Conservation (phyloP, 2,329 filamentous ascomycete genomes). For the Elsinoe arachidis region DNA sequence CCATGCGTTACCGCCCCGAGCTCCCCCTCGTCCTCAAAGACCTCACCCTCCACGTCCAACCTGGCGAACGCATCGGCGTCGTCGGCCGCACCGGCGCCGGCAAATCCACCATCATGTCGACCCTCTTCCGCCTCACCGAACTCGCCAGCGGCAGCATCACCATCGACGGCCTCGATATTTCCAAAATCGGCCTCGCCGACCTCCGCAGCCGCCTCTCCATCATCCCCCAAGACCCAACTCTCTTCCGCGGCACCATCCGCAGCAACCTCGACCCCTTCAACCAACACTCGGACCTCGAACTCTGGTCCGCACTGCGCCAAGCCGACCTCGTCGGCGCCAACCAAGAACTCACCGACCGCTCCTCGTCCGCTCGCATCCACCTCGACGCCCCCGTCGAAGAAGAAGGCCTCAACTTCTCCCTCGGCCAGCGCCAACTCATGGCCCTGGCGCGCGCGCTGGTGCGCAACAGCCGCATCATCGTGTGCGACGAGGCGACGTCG, state of each 20-base stretch:
- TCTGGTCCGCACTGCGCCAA: slow-evolving; percentile 70
- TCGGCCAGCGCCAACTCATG: slow-evolving; percentile 92
- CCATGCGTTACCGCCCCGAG: slow-evolving; percentile 45
- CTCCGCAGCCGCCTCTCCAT: slow-evolving; percentile 64
- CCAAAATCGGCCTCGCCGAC: slow-evolving; percentile 64
- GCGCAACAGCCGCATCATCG: slow-evolving; percentile 78
- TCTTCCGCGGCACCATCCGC: slow-evolving; percentile 73
- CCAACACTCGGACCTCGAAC: slow-evolving; percentile 66
- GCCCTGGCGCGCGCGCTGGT: slow-evolving; percentile 86
- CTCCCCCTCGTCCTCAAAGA: slow-evolving; percentile 42
- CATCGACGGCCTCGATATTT: slow-evolving; percentile 50
- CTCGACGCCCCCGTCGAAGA: slow-evolving; percentile 84
- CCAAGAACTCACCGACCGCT: slow-evolving; percentile 33
- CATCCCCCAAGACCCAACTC: slow-evolving; percentile 75
- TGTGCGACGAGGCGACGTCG: slow-evolving; percentile 93
- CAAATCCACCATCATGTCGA: slow-evolving; percentile 76
- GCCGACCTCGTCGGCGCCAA: slow-evolving; percentile 59
- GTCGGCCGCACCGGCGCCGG: slow-evolving; percentile 76
- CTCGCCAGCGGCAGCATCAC: slow-evolving; percentile 39
- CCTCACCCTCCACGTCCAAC: slow-evolving; percentile 56
- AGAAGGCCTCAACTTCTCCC: slow-evolving; percentile 90
- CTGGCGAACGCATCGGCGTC: slow-evolving; percentile 72
- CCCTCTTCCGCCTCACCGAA: slow-evolving; percentile 62
- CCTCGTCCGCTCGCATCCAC: slow-evolving; percentile 53
- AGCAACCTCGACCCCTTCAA: slow-evolving; percentile 73